Base-by-base conservation (phyloP, 2,329 filamentous ascomycete genomes). In the Beauveria asiatica region DNA sequence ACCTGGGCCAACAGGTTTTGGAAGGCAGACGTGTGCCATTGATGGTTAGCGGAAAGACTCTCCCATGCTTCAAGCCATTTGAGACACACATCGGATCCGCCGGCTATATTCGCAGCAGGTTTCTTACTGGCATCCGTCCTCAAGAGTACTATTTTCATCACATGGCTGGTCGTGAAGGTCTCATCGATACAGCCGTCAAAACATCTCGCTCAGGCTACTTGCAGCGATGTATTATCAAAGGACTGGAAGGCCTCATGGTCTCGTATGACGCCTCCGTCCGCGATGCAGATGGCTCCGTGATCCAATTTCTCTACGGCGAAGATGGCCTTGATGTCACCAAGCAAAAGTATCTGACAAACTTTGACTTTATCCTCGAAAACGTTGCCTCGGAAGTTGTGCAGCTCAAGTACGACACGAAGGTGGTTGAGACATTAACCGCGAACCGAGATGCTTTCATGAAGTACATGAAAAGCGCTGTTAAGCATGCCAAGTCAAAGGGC, bases 111-210 rank as follows among this genome's bases (percentile, higher is more conserved):
- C 89, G 90, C 54, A 91, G 95, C 70, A 91, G 94, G 72, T 99
- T 99, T 83, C 88, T 99, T 80, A 99, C 95, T 25, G 94, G 94
- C 62, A 94, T 99, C 63, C 86, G 93, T 59, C 94, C 94, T 5
- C 94, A 99, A 70, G 95, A 99, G 72, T 99, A 97, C 74, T 99
- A 93, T 73, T 99, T 99, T 80, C 94, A 99, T 83, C 92, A 95
- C 74, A 99, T 99, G 95, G 94, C 93, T 70, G 95, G 95, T 67
- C 86, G 94, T 76, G 95, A 99, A 81, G 94, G 94, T 80, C 79
- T 99, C 65, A 99, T 99, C 70, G 94, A 99, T 82, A 99, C 94
- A 21, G 94, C 94, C 64, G 94, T 99, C 73, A 99, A 99, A 77
- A 99, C 94, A 1, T 96, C 93, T 10, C 88, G 94, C 70, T 97